Evolutionary conservation across 305 asterid genomes (phyloP).

Genomic region (Fraxinus baroniana): DNA sequence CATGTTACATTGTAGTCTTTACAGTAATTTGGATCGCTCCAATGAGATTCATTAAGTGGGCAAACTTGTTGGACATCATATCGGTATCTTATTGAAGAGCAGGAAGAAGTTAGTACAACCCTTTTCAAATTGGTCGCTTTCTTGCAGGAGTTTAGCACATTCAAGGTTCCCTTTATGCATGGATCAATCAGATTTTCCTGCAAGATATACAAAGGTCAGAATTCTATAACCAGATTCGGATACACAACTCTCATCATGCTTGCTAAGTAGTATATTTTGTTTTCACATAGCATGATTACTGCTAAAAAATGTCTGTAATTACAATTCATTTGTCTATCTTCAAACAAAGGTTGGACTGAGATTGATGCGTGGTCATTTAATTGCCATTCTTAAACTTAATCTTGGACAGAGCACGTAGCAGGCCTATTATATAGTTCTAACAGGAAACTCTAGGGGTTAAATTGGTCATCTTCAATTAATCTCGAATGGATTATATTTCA

Average conservation of each 20-base stretch:
- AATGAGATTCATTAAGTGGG: constrained; percentile 90
- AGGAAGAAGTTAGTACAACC: constrained; percentile 86
- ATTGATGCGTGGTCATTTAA: background rate
- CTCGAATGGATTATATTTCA: background rate
- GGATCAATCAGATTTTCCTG: constrained; percentile 84
- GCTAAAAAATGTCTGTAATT: background rate
- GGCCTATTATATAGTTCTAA: background rate
- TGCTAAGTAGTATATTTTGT: background rate
- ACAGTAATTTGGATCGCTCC: constrained; percentile 83
- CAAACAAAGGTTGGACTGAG: background rate
- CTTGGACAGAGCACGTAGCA: background rate
- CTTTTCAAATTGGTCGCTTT: constrained; percentile 61
- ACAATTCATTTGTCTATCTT: background rate
- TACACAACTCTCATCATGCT: background rate
- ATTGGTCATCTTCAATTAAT: background rate
- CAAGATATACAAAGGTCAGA: constrained; percentile 12
- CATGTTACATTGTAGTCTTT: constrained; percentile 54
- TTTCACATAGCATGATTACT: background rate
- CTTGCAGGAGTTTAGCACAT: constrained; percentile 79
- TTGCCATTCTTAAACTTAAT: background rate
- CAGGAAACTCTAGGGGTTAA: background rate
- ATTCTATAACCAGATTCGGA: background rate
- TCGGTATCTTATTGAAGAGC: constrained; percentile 76
- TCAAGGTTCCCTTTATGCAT: constrained; percentile 70
- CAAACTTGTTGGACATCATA: constrained; percentile 54